A percentile compares a stretch with the other conserved stretches of the same genome.
Conservation (phyloP, 148 eudicot species). For the Nepenthes gracilis region DNA sequence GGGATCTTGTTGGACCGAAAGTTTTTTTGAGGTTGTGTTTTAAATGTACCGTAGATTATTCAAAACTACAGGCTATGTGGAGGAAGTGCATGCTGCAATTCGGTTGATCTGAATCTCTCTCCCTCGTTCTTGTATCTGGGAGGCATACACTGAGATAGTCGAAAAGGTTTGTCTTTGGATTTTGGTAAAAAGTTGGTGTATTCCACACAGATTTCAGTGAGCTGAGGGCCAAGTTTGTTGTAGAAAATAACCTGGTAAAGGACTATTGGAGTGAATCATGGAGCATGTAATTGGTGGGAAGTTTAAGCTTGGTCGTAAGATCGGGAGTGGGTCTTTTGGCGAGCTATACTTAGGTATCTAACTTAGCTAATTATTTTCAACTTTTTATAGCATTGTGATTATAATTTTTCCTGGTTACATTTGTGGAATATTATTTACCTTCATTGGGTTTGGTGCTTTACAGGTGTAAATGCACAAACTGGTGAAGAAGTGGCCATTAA, state of each 20-base stretch:
- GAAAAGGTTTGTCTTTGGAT: no score
- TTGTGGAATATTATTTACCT: neutral
- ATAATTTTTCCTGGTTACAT: neutral
- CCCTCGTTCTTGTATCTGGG: no score
- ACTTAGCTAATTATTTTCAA: no score
- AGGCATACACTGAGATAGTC: no score
- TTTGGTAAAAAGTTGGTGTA: neutral
- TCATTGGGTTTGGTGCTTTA: neutral
- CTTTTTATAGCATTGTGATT: no score
- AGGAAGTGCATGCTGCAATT: no score
- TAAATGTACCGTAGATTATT: no score
- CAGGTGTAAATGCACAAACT: slow-evolving; percentile 76
- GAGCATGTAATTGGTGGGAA: slow-evolving; percentile 66
- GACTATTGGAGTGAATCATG: slow-evolving; percentile 15
- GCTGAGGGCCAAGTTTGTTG: slow-evolving; percentile 4
- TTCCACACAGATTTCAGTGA: slow-evolving; percentile 10
- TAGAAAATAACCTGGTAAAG: neutral
- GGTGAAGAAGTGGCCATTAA: slow-evolving; percentile 88
- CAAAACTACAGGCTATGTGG: no score
- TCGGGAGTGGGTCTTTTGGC: slow-evolving; percentile 78
- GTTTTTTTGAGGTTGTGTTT: no score
- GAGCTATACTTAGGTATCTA: slow-evolving; percentile 60
- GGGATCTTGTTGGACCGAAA: no score
- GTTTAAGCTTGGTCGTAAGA: slow-evolving; percentile 72
- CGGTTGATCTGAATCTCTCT: no score